A percentile compares a stretch with the other conserved stretches of the same genome.
Conservation (phyloP, 2,329 filamentous ascomycete species). For the Colletotrichum sp. region DNA sequence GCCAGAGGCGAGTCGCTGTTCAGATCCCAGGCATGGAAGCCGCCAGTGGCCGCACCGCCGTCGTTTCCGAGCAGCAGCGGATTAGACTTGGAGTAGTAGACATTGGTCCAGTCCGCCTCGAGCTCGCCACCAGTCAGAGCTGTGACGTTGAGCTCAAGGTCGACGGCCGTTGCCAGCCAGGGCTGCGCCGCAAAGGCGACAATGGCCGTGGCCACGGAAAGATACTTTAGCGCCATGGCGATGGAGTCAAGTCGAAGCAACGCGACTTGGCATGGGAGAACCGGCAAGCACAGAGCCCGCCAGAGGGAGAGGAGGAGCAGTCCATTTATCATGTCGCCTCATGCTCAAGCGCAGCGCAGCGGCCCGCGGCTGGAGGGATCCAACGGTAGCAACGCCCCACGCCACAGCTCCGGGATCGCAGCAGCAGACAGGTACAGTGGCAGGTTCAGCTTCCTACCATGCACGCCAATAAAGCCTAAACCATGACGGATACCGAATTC, state of each 20-base stretch:
- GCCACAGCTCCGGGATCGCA: not conserved
- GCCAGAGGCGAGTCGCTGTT: slow-evolving; percentile 32
- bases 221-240: slow-evolving; percentile 12
- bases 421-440: not conserved
- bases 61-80: slow-evolving; percentile 52
- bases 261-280: slow-evolving; percentile 9
- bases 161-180: not conserved
- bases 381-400: not conserved
- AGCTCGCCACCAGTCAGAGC: slow-evolving; percentile 36
- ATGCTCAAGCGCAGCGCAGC: not conserved
- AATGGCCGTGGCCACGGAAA: slow-evolving; percentile 5
- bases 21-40: slow-evolving; percentile 43
- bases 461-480: not conserved
- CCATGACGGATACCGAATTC: not conserved
- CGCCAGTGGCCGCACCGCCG: slow-evolving; percentile 46
- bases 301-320: not conserved
- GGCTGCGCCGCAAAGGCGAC: slow-evolving; percentile 5
- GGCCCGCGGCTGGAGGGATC: not conserved
- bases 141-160: slow-evolving; percentile 32
- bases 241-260: not conserved
- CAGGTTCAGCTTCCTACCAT: not conserved
- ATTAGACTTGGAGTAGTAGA: slow-evolving; percentile 39
- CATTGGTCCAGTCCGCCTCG: slow-evolving; percentile 45
- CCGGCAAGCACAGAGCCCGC: not conserved
- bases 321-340: slow-evolving; percentile 14